Conservation (phyloP, 345 rosid species). For the Excoecaria cochinchinensis region DNA sequence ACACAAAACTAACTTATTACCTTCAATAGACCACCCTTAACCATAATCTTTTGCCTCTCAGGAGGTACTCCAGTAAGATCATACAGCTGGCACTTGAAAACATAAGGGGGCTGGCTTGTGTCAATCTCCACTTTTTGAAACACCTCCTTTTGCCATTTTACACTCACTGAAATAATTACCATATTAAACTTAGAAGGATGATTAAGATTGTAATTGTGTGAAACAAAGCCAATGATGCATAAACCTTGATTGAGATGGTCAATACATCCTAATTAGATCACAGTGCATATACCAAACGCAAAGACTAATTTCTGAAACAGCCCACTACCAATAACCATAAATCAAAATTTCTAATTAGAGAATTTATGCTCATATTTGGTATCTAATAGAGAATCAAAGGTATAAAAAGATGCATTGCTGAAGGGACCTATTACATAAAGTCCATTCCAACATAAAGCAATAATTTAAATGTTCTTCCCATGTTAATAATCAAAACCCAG, state of each 20-base stretch:
- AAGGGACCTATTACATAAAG: not conserved
- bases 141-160: constrained; percentile 95
- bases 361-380: not conserved
- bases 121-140: constrained; percentile 80
- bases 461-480: not conserved
- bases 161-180: constrained; percentile 54
- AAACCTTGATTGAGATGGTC: not conserved
- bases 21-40: constrained; percentile 93
- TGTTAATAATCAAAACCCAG: not conserved
- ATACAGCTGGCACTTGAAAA: constrained; percentile 87
- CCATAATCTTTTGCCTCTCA: constrained; percentile 96
- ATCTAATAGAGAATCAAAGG: not conserved
- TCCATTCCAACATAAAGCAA: not conserved
- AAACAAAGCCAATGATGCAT: not conserved
- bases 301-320: not conserved
- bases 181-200: not conserved
- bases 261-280: not conserved
- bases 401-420: not conserved
- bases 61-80: constrained; percentile 96
- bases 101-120: constrained; percentile 64
- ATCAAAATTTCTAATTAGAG: not conserved
- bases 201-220: not conserved
- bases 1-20: constrained; percentile 33
- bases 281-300: not conserved
- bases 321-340: not conserved